These are phyloP conservation scores for Castanea crenata DNA, from an alignment of 306 rosid genomes.

Conservation along the genomic window DNA sequence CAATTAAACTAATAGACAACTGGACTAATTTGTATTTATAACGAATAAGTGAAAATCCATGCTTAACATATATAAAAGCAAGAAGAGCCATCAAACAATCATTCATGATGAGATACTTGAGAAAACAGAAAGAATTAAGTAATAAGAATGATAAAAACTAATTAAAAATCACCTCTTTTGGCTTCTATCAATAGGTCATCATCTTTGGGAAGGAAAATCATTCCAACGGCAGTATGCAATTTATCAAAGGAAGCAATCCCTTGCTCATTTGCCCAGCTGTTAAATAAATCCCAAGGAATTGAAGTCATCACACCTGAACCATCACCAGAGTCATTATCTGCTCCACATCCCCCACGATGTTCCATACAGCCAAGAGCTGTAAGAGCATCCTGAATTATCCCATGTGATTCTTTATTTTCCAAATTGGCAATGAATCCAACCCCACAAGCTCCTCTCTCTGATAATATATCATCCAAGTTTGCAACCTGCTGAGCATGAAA, in stretches of 20 bases:
- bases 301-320: constrained; percentile 94
- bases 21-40: neutral
- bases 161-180: constrained; percentile 68
- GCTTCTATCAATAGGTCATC: constrained; percentile 62
- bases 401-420: constrained; percentile 77
- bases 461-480: constrained; percentile 76
- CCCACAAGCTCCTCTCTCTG: constrained; percentile 98
- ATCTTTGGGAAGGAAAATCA: constrained; percentile 88
- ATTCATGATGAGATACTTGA: constrained; percentile 13
- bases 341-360: constrained; percentile 99
- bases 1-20: neutral
- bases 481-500: constrained; percentile 63
- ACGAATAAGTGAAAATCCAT: neutral
- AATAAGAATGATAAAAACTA: constrained; percentile 16
- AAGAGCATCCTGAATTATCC: constrained; percentile 82
- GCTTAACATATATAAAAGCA: neutral
- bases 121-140: constrained; percentile 23
- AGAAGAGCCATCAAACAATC: constrained; percentile 6
- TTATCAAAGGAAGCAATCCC: constrained; percentile 88
- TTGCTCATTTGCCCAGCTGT: constrained; percentile 77
- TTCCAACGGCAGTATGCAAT: constrained; percentile 94
- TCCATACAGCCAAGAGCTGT: constrained; percentile 96
- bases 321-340: constrained; percentile 98
- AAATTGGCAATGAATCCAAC: constrained; percentile 97
- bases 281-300: constrained; percentile 88